phyloP scores from a whole-genome alignment of 108 stramenopile species.

The Parietichytrium sp. region DNA sequence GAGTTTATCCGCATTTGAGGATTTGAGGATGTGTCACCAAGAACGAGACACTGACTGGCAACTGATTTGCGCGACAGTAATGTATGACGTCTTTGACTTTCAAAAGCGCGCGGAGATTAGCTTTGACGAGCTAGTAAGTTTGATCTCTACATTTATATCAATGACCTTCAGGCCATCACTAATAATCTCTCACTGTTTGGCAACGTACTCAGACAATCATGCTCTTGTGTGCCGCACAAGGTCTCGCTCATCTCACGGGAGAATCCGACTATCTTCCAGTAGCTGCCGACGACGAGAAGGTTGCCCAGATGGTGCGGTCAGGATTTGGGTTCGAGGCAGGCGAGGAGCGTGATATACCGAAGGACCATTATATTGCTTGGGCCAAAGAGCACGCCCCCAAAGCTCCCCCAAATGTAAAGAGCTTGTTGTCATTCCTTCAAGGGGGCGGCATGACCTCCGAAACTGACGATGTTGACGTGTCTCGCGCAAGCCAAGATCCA shows the following conservation, averaged over 20 bases:
- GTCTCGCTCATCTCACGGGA: background rate
- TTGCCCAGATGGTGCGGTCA: background rate
- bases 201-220: background rate
- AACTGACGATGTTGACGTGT: no score
- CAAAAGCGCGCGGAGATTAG: slow-evolving; percentile 30
- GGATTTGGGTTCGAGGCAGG: slow-evolving; percentile 22
- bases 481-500: no score
- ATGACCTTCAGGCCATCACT: background rate
- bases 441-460: no score
- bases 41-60: background rate
- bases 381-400: slow-evolving; percentile 23
- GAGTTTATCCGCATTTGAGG: background rate
- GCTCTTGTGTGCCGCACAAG: slow-evolving; percentile 24
- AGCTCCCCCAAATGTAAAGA: background rate
- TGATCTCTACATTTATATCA: background rate
- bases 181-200: background rate
- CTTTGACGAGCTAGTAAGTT: slow-evolving; percentile 34
- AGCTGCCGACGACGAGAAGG: background rate
- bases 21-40: no score
- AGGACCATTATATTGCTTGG: slow-evolving; percentile 36
- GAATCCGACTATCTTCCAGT: no score
- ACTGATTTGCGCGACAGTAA: background rate
- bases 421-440: background rate
- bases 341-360: slow-evolving; percentile 18
- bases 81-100: slow-evolving; percentile 37